A percentile compares a stretch with the other conserved stretches of the same genome.
Conservation (phyloP, 768 basidiomycete genomes). For the Leucogyrophana mollusca region DNA sequence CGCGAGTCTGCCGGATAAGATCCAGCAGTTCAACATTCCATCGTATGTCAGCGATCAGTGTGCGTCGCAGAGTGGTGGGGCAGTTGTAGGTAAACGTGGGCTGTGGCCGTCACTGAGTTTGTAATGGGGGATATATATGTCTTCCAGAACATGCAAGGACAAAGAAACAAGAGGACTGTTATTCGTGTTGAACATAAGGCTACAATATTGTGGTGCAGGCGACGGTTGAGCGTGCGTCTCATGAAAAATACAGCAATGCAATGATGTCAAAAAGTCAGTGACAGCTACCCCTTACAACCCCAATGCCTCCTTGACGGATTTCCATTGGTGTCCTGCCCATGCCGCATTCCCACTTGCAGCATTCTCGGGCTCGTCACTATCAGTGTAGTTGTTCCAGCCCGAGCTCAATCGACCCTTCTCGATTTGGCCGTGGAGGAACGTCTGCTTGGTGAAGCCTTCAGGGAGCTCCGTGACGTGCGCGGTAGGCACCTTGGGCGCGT, state of each 20-base stretch:
- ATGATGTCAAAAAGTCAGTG: neutral
- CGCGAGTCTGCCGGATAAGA: slow-evolving; percentile 34
- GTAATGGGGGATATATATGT: slow-evolving; percentile 2
- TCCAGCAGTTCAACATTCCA: slow-evolving; percentile 33
- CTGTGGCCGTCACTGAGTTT: slow-evolving; percentile 16
- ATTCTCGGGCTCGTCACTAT: slow-evolving; percentile 28
- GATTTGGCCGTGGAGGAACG: slow-evolving; percentile 27
- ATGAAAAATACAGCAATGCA: neutral
- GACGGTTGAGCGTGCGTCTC: slow-evolving; percentile 5
- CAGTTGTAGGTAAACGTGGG: slow-evolving; percentile 16
- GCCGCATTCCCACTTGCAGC: slow-evolving; percentile 29
- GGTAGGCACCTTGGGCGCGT: slow-evolving; percentile 22
- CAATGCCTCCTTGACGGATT: slow-evolving; percentile 24
- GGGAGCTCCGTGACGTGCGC: slow-evolving; percentile 24
- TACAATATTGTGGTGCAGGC: neutral
- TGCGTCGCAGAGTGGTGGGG: slow-evolving; percentile 27
- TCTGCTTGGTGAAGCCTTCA: slow-evolving; percentile 27
- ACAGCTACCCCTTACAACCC: slow-evolving; percentile 14
- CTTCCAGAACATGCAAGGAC: too few species aligned
- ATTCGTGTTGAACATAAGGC: slow-evolving; percentile 1
- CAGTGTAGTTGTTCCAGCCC: slow-evolving; percentile 31
- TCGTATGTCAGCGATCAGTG: slow-evolving; percentile 34
- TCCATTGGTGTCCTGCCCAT: slow-evolving; percentile 35
- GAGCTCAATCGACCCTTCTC: slow-evolving; percentile 30
- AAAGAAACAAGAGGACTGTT: too few species aligned